Conservation (phyloP, 208 protist genomes). For the Leishmania guyanensis region DNA sequence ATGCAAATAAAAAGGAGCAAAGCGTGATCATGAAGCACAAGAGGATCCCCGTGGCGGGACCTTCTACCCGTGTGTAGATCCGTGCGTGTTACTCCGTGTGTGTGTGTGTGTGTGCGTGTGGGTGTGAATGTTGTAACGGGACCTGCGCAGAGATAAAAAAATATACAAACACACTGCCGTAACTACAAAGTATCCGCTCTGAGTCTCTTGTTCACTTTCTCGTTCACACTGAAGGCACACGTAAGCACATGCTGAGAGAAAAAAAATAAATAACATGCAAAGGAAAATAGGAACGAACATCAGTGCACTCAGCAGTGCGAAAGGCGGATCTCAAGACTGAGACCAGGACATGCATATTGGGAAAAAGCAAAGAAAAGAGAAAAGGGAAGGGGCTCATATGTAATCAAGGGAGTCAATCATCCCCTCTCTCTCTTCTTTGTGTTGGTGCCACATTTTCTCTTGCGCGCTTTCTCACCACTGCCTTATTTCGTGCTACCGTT, state of each 20-base stretch:
- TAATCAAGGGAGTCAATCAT: no score
- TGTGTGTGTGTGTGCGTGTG: no score
- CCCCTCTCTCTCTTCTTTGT: no score
- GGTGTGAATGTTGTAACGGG: not conserved
- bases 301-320: not conserved
- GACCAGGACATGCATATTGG: no score
- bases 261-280: not conserved
- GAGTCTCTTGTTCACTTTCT: not conserved
- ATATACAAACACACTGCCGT: not conserved
- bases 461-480: conserved; percentile 3
- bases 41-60: not conserved
- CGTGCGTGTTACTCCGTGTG: not conserved
- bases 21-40: not conserved
- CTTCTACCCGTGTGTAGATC: not conserved
- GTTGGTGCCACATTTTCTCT: no score
- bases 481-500: conserved; percentile 11
- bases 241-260: no score
- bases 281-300: not conserved
- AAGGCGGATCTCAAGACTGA: not conserved
- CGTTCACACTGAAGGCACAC: not conserved
- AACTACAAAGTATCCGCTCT: not conserved
- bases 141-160: not conserved
- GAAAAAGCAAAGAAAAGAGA: no score
- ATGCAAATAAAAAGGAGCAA: not conserved
- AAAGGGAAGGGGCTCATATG: no score